phyloP scores from a whole-genome alignment of 345 rosid species.

The Gossypium raimondii region DNA sequence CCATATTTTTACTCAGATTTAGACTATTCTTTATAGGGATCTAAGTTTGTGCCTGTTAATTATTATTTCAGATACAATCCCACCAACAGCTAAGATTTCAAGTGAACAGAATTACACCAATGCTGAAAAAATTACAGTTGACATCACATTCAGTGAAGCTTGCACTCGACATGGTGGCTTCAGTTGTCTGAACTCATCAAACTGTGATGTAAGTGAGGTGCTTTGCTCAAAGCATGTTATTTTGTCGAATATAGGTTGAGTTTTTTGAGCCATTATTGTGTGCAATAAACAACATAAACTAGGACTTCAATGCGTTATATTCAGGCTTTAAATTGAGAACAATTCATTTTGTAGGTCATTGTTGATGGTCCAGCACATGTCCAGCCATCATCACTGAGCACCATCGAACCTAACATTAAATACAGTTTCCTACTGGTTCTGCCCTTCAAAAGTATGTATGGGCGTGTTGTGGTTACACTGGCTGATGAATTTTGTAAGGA shows the following conservation, averaged over 20 bases:
- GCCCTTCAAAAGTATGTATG: slow-evolving; percentile 18
- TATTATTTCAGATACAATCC: slow-evolving; percentile 33
- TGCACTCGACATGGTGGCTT: slow-evolving; percentile 46
- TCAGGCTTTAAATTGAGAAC: background rate
- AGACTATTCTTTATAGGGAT: background rate
- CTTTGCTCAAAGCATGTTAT: background rate
- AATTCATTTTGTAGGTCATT: slow-evolving; percentile 30
- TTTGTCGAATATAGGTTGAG: background rate
- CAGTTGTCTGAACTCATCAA: slow-evolving; percentile 44
- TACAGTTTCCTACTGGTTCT: slow-evolving; percentile 33
- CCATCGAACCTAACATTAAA: slow-evolving; percentile 27
- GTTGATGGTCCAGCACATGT: slow-evolving; percentile 37
- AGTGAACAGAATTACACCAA: slow-evolving; percentile 36
- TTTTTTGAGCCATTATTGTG: background rate
- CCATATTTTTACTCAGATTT: background rate
- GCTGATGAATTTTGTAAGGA: slow-evolving; percentile 40
- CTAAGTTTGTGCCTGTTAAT: background rate
- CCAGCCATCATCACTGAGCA: slow-evolving; percentile 30
- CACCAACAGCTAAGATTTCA: slow-evolving; percentile 45
- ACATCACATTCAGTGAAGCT: slow-evolving; percentile 42
- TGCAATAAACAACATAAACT: background rate
- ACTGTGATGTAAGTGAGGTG: slow-evolving; percentile 42
- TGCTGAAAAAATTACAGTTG: slow-evolving; percentile 36
- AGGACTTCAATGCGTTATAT: background rate
- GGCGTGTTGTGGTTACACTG: slow-evolving; percentile 35